These are phyloP conservation scores for Tylopilus rubrobrunneus DNA, from an alignment of 768 basidiomycete species.

Conservation along the genomic window DNA sequence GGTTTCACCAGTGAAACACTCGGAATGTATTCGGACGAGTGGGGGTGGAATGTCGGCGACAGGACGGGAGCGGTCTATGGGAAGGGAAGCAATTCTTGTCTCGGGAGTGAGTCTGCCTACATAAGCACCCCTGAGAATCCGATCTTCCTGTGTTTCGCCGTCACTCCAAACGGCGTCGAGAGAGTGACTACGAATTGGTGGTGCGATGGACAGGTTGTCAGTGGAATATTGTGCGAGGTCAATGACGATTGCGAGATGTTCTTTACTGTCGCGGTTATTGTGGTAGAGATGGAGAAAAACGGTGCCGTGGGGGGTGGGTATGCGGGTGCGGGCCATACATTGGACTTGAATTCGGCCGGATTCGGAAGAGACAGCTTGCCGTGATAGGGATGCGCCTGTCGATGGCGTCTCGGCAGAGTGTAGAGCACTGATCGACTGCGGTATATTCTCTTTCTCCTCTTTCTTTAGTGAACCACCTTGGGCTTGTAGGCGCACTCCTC, in stretches of 20 bases:
- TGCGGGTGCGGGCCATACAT: constrained; percentile 96
- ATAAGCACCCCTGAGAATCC: constrained; percentile 91
- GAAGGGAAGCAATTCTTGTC: constrained; percentile 42
- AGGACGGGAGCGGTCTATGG: constrained; percentile 17
- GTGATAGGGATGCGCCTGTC: not conserved
- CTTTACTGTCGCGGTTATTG: constrained; percentile 88
- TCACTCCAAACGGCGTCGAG: constrained; percentile 84
- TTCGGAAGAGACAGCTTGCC: constrained; percentile 5
- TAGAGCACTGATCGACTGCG: constrained; percentile 11
- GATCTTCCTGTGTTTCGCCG: constrained; percentile 88
- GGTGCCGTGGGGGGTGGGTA: constrained; percentile 93
- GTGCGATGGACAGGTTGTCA: constrained; percentile 33
- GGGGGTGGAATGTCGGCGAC: constrained; percentile 55
- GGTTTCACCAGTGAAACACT: constrained; percentile 98
- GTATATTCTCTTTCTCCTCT: constrained; percentile 50
- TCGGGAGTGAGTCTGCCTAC: constrained; percentile 72
- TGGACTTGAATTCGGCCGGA: constrained; percentile 53
- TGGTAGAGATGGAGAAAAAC: constrained; percentile 94
- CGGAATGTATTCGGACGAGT: constrained; percentile 93
- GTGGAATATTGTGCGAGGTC: constrained; percentile 81
- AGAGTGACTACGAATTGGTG: constrained; percentile 74
- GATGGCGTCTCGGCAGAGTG: constrained; percentile 31
- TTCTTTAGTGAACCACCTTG: constrained; percentile 20
- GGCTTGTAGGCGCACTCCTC: constrained; percentile 50
- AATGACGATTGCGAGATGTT: constrained; percentile 93